These are phyloP conservation scores for Cyanodermella asteris DNA, from an alignment of 2,329 filamentous ascomycete genomes.

Conservation along the genomic window DNA sequence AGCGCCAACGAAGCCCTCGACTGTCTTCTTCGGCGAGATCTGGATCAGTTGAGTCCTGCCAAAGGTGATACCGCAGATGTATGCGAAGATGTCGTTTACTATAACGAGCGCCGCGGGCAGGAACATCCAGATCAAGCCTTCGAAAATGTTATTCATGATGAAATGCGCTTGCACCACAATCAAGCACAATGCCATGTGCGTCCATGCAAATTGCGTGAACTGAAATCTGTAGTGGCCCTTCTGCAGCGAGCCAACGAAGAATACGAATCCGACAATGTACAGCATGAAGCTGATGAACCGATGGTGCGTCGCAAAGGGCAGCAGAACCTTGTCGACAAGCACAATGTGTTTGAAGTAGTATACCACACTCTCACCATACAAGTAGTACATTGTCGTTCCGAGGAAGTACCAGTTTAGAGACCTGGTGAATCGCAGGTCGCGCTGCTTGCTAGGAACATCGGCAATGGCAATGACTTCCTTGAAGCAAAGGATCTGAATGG, in stretches of 20 bases:
- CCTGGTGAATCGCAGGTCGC: conserved; percentile 83
- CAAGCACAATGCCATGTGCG: conserved; percentile 94
- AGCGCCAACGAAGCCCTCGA: conserved; percentile 86
- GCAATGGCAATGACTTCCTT: conserved; percentile 98
- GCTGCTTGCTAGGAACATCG: conserved; percentile 76
- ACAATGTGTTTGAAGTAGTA: conserved; percentile 99
- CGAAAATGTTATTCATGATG: conserved; percentile 99
- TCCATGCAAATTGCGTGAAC: conserved; percentile 98
- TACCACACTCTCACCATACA: conserved; percentile 96
- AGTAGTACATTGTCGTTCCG: conserved; percentile 96
- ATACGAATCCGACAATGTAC: conserved; percentile 88
- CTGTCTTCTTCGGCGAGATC: conserved; percentile 95
- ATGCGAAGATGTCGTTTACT: conserved; percentile 96
- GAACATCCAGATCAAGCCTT: conserved; percentile 99
- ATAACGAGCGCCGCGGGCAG: conserved; percentile 78
- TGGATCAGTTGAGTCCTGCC: conserved; percentile 94
- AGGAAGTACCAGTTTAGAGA: conserved; percentile 98
- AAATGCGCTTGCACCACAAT: conserved; percentile 97
- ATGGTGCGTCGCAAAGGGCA: conserved; percentile 90
- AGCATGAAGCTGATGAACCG: conserved; percentile 97
- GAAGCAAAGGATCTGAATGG: conserved; percentile 89
- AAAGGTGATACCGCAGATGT: conserved; percentile 92
- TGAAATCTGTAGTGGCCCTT: conserved; percentile 96
- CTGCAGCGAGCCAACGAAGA: conserved; percentile 86
- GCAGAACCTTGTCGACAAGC: conserved; percentile 74